phyloP scores from a whole-genome alignment of 2,329 filamentous ascomycete species.

The Plectosphaerella cucumerina region DNA sequence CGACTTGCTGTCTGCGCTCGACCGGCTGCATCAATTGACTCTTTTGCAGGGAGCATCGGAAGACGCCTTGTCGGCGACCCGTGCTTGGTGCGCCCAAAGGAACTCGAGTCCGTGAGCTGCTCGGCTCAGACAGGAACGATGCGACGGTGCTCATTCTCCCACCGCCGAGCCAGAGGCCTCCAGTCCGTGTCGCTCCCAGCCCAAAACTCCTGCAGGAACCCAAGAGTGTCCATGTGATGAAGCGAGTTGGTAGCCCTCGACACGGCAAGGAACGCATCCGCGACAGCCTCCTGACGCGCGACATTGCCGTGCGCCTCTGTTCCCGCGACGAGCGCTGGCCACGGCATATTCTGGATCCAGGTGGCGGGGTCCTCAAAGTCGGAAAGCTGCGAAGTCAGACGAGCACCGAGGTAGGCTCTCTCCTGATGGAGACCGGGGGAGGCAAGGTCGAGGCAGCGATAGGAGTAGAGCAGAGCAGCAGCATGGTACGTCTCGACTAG shows the following conservation, averaged over 20 bases:
- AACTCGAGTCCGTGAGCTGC: too few relatives aligned
- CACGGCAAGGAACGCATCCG: slow-evolving; percentile 11
- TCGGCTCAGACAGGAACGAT: slow-evolving; percentile 15
- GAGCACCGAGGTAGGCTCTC: slow-evolving; percentile 10
- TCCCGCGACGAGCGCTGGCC: slow-evolving; percentile 23
- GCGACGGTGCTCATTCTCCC: slow-evolving; percentile 16
- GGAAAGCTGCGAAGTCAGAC: slow-evolving; percentile 17
- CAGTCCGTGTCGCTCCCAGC: slow-evolving; percentile 17
- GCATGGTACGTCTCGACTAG: slow-evolving; percentile 23
- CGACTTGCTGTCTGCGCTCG: too few relatives aligned
- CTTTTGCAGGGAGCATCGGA: too few relatives aligned
- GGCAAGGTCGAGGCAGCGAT: slow-evolving; percentile 18
- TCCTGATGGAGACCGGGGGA: slow-evolving; percentile 5
- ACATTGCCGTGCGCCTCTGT: slow-evolving; percentile 18
- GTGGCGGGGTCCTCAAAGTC: slow-evolving; percentile 16
- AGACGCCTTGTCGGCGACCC: too few relatives aligned
- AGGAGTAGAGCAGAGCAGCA: slow-evolving; percentile 20
- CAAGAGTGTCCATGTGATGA: slow-evolving; percentile 16
- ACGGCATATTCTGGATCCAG: slow-evolving; percentile 23
- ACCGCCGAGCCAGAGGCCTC: slow-evolving; percentile 16
- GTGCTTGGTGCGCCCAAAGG: too few relatives aligned
- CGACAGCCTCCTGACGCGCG: slow-evolving; percentile 13
- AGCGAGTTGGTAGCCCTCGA: slow-evolving; percentile 17
- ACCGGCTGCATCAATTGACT: too few relatives aligned
- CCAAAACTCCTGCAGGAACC: slow-evolving; percentile 21